phyloP scores from a whole-genome alignment of 140 eudicot genomes.

The Senecio squalidus region DNA sequence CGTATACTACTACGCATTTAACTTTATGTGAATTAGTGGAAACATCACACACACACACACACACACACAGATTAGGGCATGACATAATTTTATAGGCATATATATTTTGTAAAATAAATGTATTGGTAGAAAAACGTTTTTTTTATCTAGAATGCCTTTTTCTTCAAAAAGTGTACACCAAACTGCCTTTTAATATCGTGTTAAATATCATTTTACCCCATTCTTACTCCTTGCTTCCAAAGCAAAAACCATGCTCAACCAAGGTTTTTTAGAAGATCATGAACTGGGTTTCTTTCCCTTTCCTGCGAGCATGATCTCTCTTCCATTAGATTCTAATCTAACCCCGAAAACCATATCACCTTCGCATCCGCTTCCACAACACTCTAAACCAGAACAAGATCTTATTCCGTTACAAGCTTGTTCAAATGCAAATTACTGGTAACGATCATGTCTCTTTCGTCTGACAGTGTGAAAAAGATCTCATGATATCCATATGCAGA shows the following conservation, averaged over 20 bases:
- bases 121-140: too few relatives aligned
- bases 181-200: conserved; percentile 13
- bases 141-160: too few relatives aligned
- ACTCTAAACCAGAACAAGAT: too few relatives aligned
- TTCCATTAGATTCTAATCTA: conserved; percentile 39
- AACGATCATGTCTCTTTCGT: not conserved
- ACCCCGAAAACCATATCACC: conserved; percentile 38
- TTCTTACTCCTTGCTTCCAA: not conserved
- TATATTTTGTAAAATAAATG: too few relatives aligned
- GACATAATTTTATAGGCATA: too few relatives aligned
- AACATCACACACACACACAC: too few relatives aligned
- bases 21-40: too few relatives aligned
- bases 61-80: too few relatives aligned
- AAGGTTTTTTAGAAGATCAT: conserved; percentile 59
- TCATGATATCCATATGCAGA: too few relatives aligned
- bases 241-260: conserved; percentile 41
- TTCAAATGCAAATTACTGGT: conserved; percentile 53
- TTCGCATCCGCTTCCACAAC: conserved; percentile 23
- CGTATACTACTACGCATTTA: too few relatives aligned
- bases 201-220: not conserved
- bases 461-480: too few relatives aligned
- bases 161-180: conserved; percentile 5
- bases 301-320: too few relatives aligned
- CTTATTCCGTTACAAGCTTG: conserved; percentile 44
- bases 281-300: conserved; percentile 43